Evolutionary conservation across 495 filamentous ascomycete genomes (phyloP).

Genomic region (Penicillium antarcticum): DNA sequence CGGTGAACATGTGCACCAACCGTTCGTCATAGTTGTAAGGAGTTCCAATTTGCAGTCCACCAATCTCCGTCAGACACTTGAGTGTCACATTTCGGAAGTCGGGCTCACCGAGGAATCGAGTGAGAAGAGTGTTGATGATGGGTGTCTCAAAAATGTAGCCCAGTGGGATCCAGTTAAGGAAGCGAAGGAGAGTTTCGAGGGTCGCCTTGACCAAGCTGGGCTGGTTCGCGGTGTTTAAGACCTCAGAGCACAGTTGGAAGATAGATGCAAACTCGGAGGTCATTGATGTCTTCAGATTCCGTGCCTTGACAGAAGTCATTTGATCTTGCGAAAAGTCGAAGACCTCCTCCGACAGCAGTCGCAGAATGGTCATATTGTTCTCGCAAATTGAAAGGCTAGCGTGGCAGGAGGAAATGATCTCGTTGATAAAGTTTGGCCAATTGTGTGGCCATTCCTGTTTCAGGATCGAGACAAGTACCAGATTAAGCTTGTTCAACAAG

Average conservation of each 20-base stretch:
- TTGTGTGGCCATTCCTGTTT: constrained; percentile 99
- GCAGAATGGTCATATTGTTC: constrained; percentile 99
- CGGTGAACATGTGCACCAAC: constrained; percentile 94
- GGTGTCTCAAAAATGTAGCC: constrained; percentile 98
- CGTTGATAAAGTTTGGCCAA: constrained; percentile 99
- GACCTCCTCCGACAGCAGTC: constrained; percentile 93
- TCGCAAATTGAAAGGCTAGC: constrained; percentile 95
- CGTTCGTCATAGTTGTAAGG: constrained; percentile 87
- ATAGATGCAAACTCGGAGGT: constrained; percentile 96
- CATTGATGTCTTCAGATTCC: constrained; percentile 96
- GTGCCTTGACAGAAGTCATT: constrained; percentile 94
- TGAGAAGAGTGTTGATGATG: constrained; percentile 90
- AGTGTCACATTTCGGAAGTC: constrained; percentile 96
- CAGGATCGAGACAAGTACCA: constrained; percentile 93
- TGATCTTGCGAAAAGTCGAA: constrained; percentile 98
- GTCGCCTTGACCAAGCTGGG: constrained; percentile 89
- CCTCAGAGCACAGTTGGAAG: constrained; percentile 93
- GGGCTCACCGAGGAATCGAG: constrained; percentile 81
- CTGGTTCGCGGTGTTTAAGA: constrained; percentile 83
- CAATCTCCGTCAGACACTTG: constrained; percentile 96
- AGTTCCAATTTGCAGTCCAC: constrained; percentile 75
- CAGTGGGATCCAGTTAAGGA: constrained; percentile 97
- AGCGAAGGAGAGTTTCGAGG: constrained; percentile 88
- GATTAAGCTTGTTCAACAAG: constrained; percentile 94
- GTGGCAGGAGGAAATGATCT: constrained; percentile 94